Base-by-base conservation (phyloP, 2,329 filamentous ascomycete species). In the Teratosphaeria epicoccoides region DNA sequence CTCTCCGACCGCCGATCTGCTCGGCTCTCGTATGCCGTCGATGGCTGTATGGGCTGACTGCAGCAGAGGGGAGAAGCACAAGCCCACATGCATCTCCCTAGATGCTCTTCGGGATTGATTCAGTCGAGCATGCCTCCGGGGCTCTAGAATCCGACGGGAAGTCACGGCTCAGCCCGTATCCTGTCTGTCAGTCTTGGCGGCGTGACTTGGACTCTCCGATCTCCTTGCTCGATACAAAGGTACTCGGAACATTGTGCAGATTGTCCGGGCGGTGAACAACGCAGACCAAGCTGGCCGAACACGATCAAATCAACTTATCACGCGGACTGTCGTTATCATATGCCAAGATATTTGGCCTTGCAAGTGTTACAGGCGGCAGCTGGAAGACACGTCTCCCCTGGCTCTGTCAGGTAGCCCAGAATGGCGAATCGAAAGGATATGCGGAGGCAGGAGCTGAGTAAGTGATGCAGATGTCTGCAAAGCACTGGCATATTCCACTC, bases 391-490 rank as follows among this genome's bases (percentile, higher is more conserved):
- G n/a, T n/a, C n/a, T 40, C 10, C 6, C 33, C n/a, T 20, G 33
- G 33, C 5, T 14, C 33, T n/a, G n/a, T n/a, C n/a, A n/a, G n/a
- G n/a, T 6, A 40, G 40, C 49, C 52, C 60, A 70, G 58, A 47
- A 87, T 88, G 83, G 73, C 83, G 49, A 75, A 79, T 51, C 84
- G 81, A 69, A 87, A 87, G 70, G 85, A 89, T 66, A 86, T 88
- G 83, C 81, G 85, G 56, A 77, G 85, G 64, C 71, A 76, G 54
- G 85, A 90, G 68, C 76, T 90, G 59, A 79, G 85, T 88, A 77
- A 60, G 80, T 68, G n/a, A 28, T 7, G 12, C 26, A 28, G 26
- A 28, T 3, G 12, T 24, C 9, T n/a, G n/a, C 40, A n/a, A n/a
- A n/a, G 22, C 22, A 9, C 10, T 20, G 3, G 17, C n/a, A 43